Conservation (phyloP, 139 green algal species). For the Chlamydomonas incerta region DNA sequence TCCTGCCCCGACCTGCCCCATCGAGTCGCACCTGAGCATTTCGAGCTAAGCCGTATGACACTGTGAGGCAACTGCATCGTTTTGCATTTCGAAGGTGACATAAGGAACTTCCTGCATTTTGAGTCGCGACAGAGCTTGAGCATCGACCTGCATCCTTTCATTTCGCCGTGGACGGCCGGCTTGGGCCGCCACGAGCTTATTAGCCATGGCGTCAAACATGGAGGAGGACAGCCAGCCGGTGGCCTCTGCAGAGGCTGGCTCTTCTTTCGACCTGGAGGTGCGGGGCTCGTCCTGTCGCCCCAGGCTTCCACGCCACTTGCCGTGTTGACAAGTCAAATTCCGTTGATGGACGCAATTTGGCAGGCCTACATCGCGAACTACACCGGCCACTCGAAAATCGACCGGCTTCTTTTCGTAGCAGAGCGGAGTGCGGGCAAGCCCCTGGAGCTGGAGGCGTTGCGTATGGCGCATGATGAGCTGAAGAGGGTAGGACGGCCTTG, state of each 20-base stretch:
- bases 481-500: conserved; percentile 59
- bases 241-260: conserved; percentile 18
- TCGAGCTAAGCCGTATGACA: too few species aligned
- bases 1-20: too few species aligned
- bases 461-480: conserved; percentile 78
- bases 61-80: too few species aligned
- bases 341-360: background rate
- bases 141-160: too few species aligned
- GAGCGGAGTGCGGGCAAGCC: conserved; percentile 59
- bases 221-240: conserved; percentile 31
- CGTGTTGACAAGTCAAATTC: too few species aligned
- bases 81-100: too few species aligned
- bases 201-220: conserved; percentile 28
- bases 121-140: background rate
- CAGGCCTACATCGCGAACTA: conserved; percentile 83
- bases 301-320: too few species aligned
- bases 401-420: conserved; percentile 84
- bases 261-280: conserved; percentile 60
- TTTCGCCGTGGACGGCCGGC: conserved; percentile 4
- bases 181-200: background rate
- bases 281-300: too few species aligned
- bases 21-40: too few species aligned
- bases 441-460: conserved; percentile 82
- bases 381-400: conserved; percentile 73
- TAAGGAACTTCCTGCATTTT: too few species aligned